Percentiles rank a stretch among this genome's conserved stretches.
Evolutionary conservation across 2,329 filamentous ascomycete genomes (phyloP).

Genomic region (Diaporthe destruens): DNA sequence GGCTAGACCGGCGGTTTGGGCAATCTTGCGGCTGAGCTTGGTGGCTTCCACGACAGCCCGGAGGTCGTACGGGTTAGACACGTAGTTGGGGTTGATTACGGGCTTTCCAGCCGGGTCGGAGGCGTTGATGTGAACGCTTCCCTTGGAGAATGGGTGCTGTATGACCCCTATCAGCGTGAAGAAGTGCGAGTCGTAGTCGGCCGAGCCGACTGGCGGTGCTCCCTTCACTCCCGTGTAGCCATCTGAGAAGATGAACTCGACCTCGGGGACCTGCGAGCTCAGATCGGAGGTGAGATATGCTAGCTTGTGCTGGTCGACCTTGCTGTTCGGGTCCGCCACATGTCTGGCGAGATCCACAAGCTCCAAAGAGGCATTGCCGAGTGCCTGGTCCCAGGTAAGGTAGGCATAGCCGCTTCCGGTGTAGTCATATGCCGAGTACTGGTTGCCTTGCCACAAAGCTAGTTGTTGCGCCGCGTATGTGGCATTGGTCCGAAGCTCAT

Average conservation of each 20-base stretch:
- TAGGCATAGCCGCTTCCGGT: constrained; percentile 23
- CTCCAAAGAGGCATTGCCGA: constrained; percentile 9
- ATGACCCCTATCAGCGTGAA: constrained; percentile 17
- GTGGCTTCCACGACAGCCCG: constrained; percentile 8
- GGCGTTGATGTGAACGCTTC: constrained; percentile 29
- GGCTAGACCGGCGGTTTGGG: not conserved
- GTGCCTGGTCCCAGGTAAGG: constrained; percentile 21
- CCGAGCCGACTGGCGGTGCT: constrained; percentile 7
- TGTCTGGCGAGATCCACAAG: constrained; percentile 13
- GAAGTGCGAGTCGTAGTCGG: constrained; percentile 16
- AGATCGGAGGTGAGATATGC: constrained; percentile 17
- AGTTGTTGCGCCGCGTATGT: constrained; percentile 41
- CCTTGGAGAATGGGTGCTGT: constrained; percentile 31
- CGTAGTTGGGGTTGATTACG: constrained; percentile 13
- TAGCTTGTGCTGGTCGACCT: constrained; percentile 23
- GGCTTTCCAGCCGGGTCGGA: constrained; percentile 17
- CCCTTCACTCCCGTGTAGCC: constrained; percentile 20
- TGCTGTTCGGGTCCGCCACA: not conserved
- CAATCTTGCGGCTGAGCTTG: constrained; percentile 7
- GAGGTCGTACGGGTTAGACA: constrained; percentile 20
- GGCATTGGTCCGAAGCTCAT: constrained; percentile 40
- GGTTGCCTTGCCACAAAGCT: constrained; percentile 37
- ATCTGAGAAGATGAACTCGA: constrained; percentile 20
- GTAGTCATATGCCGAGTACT: constrained; percentile 41
- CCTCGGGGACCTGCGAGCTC: constrained; percentile 3